phyloP scores from a whole-genome alignment of 768 basidiomycete species.

The Phlegmacium glaucopus region DNA sequence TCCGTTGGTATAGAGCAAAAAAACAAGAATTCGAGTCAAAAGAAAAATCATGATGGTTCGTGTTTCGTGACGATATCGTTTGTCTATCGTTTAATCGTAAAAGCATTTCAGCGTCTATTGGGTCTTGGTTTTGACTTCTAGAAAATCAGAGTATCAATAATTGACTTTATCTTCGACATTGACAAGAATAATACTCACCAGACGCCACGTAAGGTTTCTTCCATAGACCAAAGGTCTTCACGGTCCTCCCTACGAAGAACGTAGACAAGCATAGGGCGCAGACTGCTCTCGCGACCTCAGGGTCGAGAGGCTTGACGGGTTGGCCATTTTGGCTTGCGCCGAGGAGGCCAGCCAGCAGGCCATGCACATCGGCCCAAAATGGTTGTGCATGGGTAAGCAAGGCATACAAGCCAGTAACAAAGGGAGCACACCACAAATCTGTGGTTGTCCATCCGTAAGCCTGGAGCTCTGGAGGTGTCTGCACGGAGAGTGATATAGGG shows the following conservation, averaged over 20 bases:
- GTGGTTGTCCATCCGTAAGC: constrained; percentile 84
- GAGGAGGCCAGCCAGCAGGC: constrained; percentile 42
- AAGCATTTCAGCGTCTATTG: constrained; percentile 5
- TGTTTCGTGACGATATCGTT: no score
- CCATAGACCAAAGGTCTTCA: constrained; percentile 56
- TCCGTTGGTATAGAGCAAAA: no score
- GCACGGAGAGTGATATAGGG: constrained; percentile 62
- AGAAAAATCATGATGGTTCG: no score
- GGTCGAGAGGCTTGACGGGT: constrained; percentile 48
- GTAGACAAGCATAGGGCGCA: constrained; percentile 64
- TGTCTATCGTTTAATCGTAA: background rate
- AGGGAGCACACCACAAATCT: constrained; percentile 84
- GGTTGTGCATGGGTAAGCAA: constrained; percentile 85
- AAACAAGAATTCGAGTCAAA: no score
- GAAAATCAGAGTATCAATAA: background rate
- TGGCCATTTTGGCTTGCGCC: constrained; percentile 34
- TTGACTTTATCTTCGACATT: background rate
- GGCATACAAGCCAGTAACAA: constrained; percentile 75
- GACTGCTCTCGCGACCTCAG: constrained; percentile 63
- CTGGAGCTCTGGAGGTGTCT: constrained; percentile 77
- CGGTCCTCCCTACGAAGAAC: constrained; percentile 61
- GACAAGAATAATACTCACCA: constrained; percentile 8
- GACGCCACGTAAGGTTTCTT: constrained; percentile 17
- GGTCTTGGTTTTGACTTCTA: constrained; percentile 7
- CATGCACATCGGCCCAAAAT: constrained; percentile 67